A percentile compares a stretch with the other conserved stretches of the same genome.
phyloP scores from a whole-genome alignment of 2,329 filamentous ascomycete species.

The Grosmannia serpens region DNA sequence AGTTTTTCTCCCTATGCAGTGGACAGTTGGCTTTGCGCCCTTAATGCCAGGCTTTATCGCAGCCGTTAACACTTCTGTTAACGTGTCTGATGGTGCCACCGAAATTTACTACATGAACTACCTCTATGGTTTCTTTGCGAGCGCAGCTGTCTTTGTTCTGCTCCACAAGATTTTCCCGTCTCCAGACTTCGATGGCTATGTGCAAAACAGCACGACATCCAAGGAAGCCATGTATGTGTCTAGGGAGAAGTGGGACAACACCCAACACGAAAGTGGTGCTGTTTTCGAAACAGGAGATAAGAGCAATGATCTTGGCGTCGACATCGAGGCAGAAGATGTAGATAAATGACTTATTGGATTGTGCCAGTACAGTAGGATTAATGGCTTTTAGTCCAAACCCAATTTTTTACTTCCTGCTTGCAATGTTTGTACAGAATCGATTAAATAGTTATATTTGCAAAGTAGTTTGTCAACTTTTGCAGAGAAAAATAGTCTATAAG shows the following conservation, averaged over 20 bases:
- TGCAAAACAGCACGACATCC: slow-evolving; percentile 14
- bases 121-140: slow-evolving; percentile 25
- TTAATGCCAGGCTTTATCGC: slow-evolving; percentile 30
- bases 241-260: slow-evolving; percentile 20
- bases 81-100: slow-evolving; percentile 23
- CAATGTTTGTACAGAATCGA: no score
- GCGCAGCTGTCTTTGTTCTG: slow-evolving; percentile 18
- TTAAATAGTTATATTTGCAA: no score
- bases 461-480: no score
- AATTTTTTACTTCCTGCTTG: no score
- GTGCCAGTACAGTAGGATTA: no score
- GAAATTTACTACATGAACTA: slow-evolving; percentile 29
- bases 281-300: neutral
- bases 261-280: neutral
- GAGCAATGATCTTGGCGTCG: neutral
- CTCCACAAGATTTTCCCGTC: slow-evolving; percentile 22
- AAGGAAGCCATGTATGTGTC: slow-evolving; percentile 19
- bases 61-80: slow-evolving; percentile 22
- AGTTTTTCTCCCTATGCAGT: slow-evolving; percentile 11
- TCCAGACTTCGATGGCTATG: slow-evolving; percentile 18
- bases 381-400: no score
- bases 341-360: neutral
- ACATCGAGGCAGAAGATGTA: neutral
- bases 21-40: slow-evolving; percentile 30
- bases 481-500: no score